Evolutionary conservation across 371 early-diverging fungal species (phyloP).

Genomic region (Actinomortierella wolfii): DNA sequence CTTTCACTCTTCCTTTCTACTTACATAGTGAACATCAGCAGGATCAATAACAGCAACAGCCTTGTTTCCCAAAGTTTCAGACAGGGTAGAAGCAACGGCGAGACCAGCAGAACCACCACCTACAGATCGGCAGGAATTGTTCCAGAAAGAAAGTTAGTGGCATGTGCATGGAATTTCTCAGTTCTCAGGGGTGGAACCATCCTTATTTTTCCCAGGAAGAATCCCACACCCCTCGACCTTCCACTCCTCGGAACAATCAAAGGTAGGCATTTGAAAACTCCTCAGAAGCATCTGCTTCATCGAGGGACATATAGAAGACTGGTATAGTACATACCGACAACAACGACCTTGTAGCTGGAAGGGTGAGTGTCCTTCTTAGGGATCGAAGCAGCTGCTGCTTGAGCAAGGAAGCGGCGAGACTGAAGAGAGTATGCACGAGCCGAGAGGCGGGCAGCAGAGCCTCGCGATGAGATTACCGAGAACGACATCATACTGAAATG

Average conservation of each 20-base stretch:
- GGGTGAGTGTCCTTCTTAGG: constrained; percentile 41
- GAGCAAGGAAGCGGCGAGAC: constrained; percentile 40
- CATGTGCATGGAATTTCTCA: not conserved
- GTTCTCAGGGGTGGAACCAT: not conserved
- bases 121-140: not conserved
- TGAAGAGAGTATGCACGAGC: constrained; percentile 31
- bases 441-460: constrained; percentile 26
- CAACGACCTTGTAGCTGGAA: constrained; percentile 62
- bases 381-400: constrained; percentile 18
- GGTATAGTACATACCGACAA: constrained; percentile 44
- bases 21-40: constrained; percentile 75
- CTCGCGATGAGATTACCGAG: constrained; percentile 19
- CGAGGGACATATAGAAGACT: not conserved
- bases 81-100: constrained; percentile 65
- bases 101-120: constrained; percentile 71
- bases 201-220: not conserved
- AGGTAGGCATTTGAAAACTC: too few relatives aligned
- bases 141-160: not conserved
- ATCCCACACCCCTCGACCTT: not conserved
- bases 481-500: not conserved
- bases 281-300: too few relatives aligned
- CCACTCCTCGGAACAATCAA: too few relatives aligned
- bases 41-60: constrained; percentile 86
- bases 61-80: constrained; percentile 65
- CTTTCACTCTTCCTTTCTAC: constrained; percentile 7